These are phyloP conservation scores for Colletotrichum acutatum DNA, from an alignment of 2,329 filamentous ascomycete species.

Conservation along the genomic window DNA sequence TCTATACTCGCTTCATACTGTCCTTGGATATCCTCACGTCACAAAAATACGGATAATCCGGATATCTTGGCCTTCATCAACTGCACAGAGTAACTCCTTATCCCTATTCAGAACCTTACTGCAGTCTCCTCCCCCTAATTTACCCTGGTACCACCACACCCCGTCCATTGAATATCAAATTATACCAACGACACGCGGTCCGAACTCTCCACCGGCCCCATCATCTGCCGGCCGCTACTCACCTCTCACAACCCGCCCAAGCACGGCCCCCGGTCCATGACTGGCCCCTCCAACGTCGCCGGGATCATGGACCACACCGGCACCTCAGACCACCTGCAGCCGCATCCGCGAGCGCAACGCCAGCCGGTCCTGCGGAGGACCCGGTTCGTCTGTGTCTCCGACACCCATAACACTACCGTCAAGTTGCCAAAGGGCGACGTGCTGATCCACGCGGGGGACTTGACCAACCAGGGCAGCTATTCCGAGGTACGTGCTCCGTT, in stretches of 20 bases:
- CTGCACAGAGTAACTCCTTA: not conserved
- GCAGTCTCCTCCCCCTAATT: not conserved
- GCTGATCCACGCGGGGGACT: slow-evolving; percentile 79
- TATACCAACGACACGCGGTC: not conserved
- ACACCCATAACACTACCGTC: slow-evolving; percentile 76
- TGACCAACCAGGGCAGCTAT: slow-evolving; percentile 77
- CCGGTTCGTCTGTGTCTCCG: slow-evolving; percentile 79
- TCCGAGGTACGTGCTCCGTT: slow-evolving; percentile 56
- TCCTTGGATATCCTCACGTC: no score
- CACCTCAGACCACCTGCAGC: not conserved
- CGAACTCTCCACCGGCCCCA: not conserved
- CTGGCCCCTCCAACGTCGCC: not conserved
- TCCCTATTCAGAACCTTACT: not conserved
- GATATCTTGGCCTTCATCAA: not conserved
- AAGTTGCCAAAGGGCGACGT: slow-evolving; percentile 79
- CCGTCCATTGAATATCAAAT: not conserved
- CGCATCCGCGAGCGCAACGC: not conserved
- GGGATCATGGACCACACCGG: slow-evolving; percentile 16
- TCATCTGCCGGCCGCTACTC: not conserved
- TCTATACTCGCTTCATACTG: not conserved
- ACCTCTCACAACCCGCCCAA: not conserved
- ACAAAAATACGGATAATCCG: no score
- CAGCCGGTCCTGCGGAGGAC: slow-evolving; percentile 55
- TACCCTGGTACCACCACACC: not conserved
- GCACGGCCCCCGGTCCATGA: slow-evolving; percentile 7